phyloP scores from a whole-genome alignment of 257 asterid genomes.

The Paraleonurus japonicus region DNA sequence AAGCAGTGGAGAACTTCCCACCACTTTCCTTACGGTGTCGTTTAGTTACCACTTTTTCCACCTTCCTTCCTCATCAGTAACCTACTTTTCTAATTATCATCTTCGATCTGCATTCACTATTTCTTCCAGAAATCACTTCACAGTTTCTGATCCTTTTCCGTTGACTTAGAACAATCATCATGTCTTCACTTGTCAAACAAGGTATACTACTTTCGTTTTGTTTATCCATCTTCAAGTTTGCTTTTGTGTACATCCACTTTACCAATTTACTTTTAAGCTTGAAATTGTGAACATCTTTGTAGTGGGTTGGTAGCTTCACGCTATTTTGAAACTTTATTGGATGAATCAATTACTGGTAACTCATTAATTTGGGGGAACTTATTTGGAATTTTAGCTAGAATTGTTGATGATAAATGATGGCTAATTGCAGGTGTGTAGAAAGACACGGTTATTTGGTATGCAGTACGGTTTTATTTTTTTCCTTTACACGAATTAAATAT shows the following conservation, averaged over 20 bases:
- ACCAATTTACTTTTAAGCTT: neutral
- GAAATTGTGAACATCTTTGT: neutral
- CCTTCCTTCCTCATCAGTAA: constrained; percentile 24
- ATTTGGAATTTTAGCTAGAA: neutral
- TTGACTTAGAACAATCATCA: constrained; percentile 29
- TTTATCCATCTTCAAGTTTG: neutral
- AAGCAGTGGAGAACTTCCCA: constrained; percentile 22
- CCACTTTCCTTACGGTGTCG: constrained; percentile 36
- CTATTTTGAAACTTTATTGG: neutral
- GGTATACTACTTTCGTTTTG: constrained; percentile 29
- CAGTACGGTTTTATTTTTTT: neutral
- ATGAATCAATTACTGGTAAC: constrained; percentile 5
- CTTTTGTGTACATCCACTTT: neutral
- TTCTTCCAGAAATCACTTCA: constrained; percentile 1
- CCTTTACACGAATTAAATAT: neutral
- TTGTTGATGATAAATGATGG: neutral
- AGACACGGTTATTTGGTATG: neutral
- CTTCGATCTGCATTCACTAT: constrained; percentile 5
- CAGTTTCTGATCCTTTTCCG: constrained; percentile 17
- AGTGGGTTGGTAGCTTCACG: neutral
- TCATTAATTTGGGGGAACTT: neutral
- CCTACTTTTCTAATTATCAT: constrained; percentile 15
- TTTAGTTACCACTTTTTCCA: constrained; percentile 24
- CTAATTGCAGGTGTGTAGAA: neutral
- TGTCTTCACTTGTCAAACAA: constrained; percentile 38